Conservation (phyloP, 768 basidiomycete species). For the Roridomyces roridus region DNA sequence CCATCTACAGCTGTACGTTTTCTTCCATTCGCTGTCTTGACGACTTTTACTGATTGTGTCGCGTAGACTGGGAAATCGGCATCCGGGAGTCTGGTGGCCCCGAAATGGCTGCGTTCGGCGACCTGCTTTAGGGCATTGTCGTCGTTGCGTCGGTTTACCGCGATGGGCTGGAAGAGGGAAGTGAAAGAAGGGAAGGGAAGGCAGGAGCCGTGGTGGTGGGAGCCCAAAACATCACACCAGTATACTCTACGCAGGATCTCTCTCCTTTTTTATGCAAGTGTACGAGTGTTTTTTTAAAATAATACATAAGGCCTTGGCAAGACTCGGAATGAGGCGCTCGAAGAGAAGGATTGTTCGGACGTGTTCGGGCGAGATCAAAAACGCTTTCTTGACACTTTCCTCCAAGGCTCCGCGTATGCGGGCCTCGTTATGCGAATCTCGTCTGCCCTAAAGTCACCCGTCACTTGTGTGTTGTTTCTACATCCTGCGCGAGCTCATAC, state of each 20-base stretch:
- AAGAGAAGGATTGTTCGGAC: no score
- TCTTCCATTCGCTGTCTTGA: constrained; percentile 5
- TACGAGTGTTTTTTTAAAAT: constrained; percentile 22
- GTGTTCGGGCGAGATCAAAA: no score
- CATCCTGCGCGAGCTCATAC: no score
- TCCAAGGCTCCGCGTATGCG: no score
- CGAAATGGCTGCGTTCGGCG: constrained; percentile 82
- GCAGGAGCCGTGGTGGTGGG: background rate
- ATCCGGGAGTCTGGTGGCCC: constrained; percentile 86
- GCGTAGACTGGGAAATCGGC: constrained; percentile 92
- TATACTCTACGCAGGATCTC: constrained; percentile 14
- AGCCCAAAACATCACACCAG: no score
- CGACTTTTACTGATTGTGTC: background rate
- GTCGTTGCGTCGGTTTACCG: background rate
- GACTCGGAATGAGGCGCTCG: constrained; percentile 3
- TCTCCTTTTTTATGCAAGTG: constrained; percentile 21
- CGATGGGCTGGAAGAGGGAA: background rate
- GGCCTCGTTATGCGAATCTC: no score
- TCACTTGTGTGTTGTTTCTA: no score
- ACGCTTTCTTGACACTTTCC: no score
- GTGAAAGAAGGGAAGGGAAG: background rate
- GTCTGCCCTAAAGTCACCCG: no score
- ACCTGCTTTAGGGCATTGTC: constrained; percentile 59
- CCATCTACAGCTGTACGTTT: constrained; percentile 88
- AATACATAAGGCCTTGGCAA: no score